These are phyloP conservation scores for Fraxinus americana DNA, from an alignment of 257 asterid species.

Conservation along the genomic window DNA sequence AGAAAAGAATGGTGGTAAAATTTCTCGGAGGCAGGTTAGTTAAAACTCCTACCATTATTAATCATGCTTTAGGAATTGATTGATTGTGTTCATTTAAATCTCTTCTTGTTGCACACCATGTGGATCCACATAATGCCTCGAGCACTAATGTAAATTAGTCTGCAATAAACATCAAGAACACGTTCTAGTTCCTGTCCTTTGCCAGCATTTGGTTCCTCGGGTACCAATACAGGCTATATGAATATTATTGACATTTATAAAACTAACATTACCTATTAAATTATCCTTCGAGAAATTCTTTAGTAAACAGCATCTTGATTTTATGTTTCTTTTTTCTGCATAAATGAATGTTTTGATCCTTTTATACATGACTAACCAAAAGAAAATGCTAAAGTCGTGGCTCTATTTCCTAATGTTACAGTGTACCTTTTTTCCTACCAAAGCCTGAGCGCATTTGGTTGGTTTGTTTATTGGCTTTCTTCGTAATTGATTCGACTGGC, in stretches of 20 bases:
- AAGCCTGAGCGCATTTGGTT: background rate
- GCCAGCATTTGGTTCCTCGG: no score
- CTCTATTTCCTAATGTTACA: no score
- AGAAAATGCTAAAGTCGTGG: no score
- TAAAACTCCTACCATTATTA: constrained; percentile 3
- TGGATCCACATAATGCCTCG: background rate
- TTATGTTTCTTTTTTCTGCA: no score
- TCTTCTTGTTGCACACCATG: no score
- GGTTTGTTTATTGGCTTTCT: background rate
- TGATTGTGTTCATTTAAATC: background rate
- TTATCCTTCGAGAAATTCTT: background rate
- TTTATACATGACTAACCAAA: no score
- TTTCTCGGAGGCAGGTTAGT: constrained; percentile 80
- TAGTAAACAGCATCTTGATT: no score
- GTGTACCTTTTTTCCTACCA: no score
- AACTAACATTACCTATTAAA: background rate
- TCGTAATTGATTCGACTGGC: background rate
- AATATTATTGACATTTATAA: background rate
- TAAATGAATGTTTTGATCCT: no score
- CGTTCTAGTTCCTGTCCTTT: no score
- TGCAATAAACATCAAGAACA: no score
- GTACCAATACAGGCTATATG: no score
- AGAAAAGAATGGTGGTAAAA: constrained; percentile 54
- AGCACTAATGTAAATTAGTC: background rate
- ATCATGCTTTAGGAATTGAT: constrained; percentile 1